phyloP scores from a whole-genome alignment of 1,284 basidiomycete genomes.

The Pyrrhoderma noxium region DNA sequence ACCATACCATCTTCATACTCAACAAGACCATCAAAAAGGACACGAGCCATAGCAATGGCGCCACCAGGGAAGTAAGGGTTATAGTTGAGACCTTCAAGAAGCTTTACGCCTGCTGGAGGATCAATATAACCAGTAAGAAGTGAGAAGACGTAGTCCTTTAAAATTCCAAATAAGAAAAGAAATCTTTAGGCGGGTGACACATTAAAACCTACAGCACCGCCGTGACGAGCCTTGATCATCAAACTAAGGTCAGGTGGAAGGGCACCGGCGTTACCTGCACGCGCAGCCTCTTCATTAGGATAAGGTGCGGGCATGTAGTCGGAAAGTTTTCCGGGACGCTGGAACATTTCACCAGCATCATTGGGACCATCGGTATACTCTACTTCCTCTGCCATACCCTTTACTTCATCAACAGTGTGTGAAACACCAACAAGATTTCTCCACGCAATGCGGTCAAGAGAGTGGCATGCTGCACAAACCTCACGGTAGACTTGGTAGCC shows the following conservation, averaged over 20 bases:
- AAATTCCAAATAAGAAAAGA: constrained; percentile 10
- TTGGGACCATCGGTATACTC: constrained; percentile 98
- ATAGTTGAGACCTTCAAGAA: constrained; percentile 98
- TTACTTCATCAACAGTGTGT: constrained; percentile 89
- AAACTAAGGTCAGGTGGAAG: constrained; percentile 95
- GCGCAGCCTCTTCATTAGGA: constrained; percentile 96
- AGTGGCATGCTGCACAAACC: constrained; percentile 98
- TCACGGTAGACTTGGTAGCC: constrained; percentile 99
- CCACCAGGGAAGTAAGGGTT: constrained; percentile 98
- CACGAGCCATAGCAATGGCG: constrained; percentile 97
- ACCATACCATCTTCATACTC: constrained; percentile 85
- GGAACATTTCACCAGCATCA: constrained; percentile 96
- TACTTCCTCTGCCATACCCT: constrained; percentile 91
- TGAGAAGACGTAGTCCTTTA: constrained; percentile 92
- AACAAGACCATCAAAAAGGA: constrained; percentile 91
- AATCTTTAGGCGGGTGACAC: background rate
- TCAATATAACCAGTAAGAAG: constrained; percentile 97
- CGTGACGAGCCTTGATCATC: constrained; percentile 98
- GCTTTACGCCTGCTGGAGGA: constrained; percentile 91
- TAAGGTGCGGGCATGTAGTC: constrained; percentile 97
- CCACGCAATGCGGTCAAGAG: constrained; percentile 99
- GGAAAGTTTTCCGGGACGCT: constrained; percentile 92
- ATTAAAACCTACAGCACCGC: constrained; percentile 68
- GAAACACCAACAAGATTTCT: constrained; percentile 98
- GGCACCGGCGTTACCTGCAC: constrained; percentile 91